Percentiles rank a stretch among this genome's conserved stretches.
Evolutionary conservation across 495 filamentous ascomycete genomes (phyloP).

Genomic region (Aspergillus hancockii): DNA sequence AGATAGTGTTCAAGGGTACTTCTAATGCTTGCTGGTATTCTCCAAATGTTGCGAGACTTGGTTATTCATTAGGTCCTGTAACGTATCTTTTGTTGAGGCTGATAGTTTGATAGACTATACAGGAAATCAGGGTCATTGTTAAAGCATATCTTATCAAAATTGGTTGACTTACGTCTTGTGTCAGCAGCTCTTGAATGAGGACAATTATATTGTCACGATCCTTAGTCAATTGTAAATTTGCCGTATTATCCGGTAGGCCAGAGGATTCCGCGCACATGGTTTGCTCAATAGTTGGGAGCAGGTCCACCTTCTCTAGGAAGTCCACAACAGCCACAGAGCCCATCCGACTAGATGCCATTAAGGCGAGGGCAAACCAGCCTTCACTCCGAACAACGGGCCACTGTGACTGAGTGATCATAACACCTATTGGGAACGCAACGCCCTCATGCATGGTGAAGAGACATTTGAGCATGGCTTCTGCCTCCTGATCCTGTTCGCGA

Average conservation of each 20-base stretch:
- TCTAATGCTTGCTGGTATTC: neutral
- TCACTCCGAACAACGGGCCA: constrained; percentile 73
- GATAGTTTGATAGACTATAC: constrained; percentile 33
- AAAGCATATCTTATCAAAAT: neutral
- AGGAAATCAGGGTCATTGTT: constrained; percentile 17
- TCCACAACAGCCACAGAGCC: constrained; percentile 54
- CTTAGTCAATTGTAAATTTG: constrained; percentile 34
- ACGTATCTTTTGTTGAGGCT: constrained; percentile 22
- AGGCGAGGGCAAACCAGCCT: constrained; percentile 71
- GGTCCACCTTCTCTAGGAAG: constrained; percentile 49
- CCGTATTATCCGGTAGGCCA: constrained; percentile 21
- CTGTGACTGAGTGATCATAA: constrained; percentile 65
- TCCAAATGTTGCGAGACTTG: constrained; percentile 28
- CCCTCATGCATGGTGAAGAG: constrained; percentile 55
- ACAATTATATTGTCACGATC: constrained; percentile 68
- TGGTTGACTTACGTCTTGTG: constrained; percentile 44
- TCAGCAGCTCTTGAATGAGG: constrained; percentile 59
- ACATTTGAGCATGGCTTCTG: constrained; percentile 34
- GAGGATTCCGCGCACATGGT: constrained; percentile 42
- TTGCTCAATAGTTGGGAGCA: constrained; percentile 49
- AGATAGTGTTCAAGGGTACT: neutral
- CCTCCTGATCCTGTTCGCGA: constrained; percentile 28
- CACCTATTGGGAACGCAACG: constrained; percentile 55
- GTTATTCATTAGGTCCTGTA: constrained; percentile 31
- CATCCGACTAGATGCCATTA: constrained; percentile 58